Base-by-base conservation (phyloP, 2,329 filamentous ascomycete genomes). In the Aspergillus fijiensis region DNA sequence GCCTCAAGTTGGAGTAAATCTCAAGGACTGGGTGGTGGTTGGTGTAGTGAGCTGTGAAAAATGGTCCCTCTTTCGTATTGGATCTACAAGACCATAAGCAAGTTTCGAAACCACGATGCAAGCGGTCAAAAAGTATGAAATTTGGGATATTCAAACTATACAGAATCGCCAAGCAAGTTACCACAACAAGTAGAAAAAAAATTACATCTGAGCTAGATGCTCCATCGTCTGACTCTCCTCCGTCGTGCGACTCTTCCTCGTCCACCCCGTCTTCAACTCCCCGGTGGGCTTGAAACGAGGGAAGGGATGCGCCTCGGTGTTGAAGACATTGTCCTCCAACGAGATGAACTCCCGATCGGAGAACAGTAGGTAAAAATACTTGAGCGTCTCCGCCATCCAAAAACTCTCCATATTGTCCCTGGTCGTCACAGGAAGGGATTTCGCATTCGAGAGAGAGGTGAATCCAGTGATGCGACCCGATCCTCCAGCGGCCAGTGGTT, bases 401-500 rank as follows among this genome's bases (percentile, higher is more conserved):
- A 98, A 98, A 73, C 92, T 96, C 79, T 99, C 95, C 94, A 99
- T 97, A 69, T 98, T 98, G 76, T 99, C 94, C 61, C 87, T 83
- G 50, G 81, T 80, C 14, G 80, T 75, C 0, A 92, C 87, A 21
- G 93, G 92, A 10, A 95, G 77, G 5, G 78, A 77, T 65, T 89
- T 87, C 27, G 92, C 93, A 72, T 96, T 86, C 19, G 83, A 83
- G 62, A 98, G 81, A 65, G 89, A 93, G 1, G 91, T 92, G 72
- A 96, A 98, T 0, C 92, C 92, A 48, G 73, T 70, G 45, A 79
- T 73, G 39, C 39, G 39, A 16, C 14, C 16, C 16, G 39, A 45
- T 45, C 39, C 39, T 16, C 5, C 39, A 45, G 39, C 3, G 16
- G 7, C 16, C 16, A 14, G 16, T 12, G 39, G 16, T 19, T 7